Evolutionary conservation across 1,284 basidiomycete species (phyloP), one percentile per base, ranked within the genome.

Genomic region (Cutaneotrichosporon sp.): DNA sequence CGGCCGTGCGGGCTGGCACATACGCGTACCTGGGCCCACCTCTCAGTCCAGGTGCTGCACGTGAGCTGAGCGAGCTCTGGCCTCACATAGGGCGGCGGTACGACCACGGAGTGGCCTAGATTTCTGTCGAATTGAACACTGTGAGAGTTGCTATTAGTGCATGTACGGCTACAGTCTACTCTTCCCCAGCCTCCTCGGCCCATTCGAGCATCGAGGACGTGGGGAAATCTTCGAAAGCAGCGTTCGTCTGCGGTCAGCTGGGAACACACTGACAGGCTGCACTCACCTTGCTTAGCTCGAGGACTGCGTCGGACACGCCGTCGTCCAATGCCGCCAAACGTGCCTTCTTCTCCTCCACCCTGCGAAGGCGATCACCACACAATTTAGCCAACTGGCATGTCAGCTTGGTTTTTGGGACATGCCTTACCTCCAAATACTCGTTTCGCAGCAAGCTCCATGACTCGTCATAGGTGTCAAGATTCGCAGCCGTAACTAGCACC

Each of bases 281-380:
- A 37, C 71, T 39, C 39, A 72, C 73, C 61, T 72, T 57, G 24
- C 70, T 65, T 3, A 75, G 59, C 52, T 73, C 71, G 4, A 66
- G 51, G 2, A 70, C 68, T 9, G 71, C 67, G 24, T 69, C 67
- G 3, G 62, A 57, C 0, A 74, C 66, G 22, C 61, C 62, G 20
- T 51, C 55, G 52, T 73, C 71, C 11, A 74, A 41, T n/a, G 64
- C 46, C 8, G 58, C 57, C 39, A 75, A 54, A n/a, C 55, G 49
- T 14, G 60, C 66, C 26, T 65, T 63, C 50, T 75, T 75, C 22
- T 56, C 60, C 42, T 61, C 43, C 7, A 75, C 63, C 12, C 65
- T 60, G n/a, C 48, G 50, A 26, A 63, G 64, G 25, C 67, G 63
- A 12, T 61, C 59, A 0, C 57, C 39, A 41, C 64, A 65, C 19